Conservation (phyloP, 495 filamentous ascomycete species). For the Neurospora discreta region DNA sequence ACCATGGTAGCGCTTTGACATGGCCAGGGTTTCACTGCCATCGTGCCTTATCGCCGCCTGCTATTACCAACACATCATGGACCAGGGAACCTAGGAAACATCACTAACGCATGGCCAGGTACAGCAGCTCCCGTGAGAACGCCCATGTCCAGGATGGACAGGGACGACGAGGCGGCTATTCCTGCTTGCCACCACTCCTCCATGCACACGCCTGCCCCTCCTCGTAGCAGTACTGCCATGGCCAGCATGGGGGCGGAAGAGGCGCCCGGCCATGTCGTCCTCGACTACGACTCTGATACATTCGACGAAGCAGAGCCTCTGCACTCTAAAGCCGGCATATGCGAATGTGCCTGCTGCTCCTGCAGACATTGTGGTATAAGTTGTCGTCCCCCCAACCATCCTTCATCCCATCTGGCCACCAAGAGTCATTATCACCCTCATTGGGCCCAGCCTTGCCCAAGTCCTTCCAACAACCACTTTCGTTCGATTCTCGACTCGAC, state of each 20-base stretch:
- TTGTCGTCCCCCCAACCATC: neutral
- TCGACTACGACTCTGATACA: neutral
- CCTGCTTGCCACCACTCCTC: slow-evolving; percentile 14
- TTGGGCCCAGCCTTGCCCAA: neutral
- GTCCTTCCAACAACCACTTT: neutral
- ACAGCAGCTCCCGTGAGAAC: neutral
- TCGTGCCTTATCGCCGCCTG: neutral
- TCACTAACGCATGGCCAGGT: slow-evolving; percentile 1
- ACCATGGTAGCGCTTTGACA: neutral
- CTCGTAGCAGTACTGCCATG: slow-evolving; percentile 7
- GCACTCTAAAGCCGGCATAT: neutral
- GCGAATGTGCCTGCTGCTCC: neutral
- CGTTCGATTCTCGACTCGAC: neutral
- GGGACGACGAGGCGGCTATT: slow-evolving; percentile 17
- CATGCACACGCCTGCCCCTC: neutral
- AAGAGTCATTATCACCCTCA: neutral
- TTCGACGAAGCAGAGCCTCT: slow-evolving; percentile 8
- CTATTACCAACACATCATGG: neutral
- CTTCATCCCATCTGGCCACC: neutral
- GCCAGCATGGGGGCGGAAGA: slow-evolving; percentile 8
- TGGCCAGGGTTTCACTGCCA: too few species aligned
- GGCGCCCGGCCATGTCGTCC: slow-evolving; percentile 1
- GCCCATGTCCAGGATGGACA: slow-evolving; percentile 2
- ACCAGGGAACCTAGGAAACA: neutral
- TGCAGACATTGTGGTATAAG: neutral